These are phyloP conservation scores for Scorias spongiosa DNA, from an alignment of 2,329 filamentous ascomycete genomes.

Conservation along the genomic window DNA sequence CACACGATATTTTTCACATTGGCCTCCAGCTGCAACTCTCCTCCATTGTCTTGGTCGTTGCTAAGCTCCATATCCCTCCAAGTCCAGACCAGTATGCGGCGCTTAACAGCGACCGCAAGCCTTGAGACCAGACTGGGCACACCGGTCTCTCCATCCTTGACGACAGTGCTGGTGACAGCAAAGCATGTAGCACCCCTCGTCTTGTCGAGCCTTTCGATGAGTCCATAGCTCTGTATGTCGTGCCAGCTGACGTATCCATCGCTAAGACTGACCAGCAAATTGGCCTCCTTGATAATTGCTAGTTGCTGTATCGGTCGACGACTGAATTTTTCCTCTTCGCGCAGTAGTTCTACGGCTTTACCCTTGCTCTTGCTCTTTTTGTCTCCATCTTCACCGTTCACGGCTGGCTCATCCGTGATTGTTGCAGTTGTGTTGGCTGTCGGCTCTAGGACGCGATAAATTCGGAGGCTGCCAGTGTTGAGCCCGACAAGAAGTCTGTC, in stretches of 20 bases:
- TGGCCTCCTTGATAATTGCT: slow-evolving; percentile 88
- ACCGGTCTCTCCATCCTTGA: slow-evolving; percentile 71
- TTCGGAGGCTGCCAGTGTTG: slow-evolving; percentile 72
- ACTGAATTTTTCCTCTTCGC: slow-evolving; percentile 90
- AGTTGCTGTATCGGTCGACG: slow-evolving; percentile 81
- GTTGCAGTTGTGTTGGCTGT: slow-evolving; percentile 17
- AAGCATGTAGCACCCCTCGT: slow-evolving; percentile 84
- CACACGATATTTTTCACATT: slow-evolving; percentile 81
- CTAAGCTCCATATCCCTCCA: slow-evolving; percentile 87
- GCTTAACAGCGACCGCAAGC: slow-evolving; percentile 82
- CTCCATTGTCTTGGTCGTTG: slow-evolving; percentile 41
- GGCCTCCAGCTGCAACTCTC: slow-evolving; percentile 66
- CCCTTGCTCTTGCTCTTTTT: slow-evolving; percentile 17
- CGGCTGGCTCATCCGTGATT: slow-evolving; percentile 15
- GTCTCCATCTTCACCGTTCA: slow-evolving; percentile 27
- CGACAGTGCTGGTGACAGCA: slow-evolving; percentile 87
- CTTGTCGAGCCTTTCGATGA: slow-evolving; percentile 63
- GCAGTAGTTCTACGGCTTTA: slow-evolving; percentile 60
- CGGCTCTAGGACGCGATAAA: slow-evolving; percentile 77
- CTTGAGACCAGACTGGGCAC: slow-evolving; percentile 88
- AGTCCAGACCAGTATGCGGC: slow-evolving; percentile 77
- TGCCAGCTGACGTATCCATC: slow-evolving; percentile 82
- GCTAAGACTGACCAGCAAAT: slow-evolving; percentile 76
- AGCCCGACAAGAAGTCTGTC: slow-evolving; percentile 85
- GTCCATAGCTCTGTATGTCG: slow-evolving; percentile 70